Evolutionary conservation across 192 early-diverging fungal genomes (phyloP).

Genomic region (Coemansia sp.): DNA sequence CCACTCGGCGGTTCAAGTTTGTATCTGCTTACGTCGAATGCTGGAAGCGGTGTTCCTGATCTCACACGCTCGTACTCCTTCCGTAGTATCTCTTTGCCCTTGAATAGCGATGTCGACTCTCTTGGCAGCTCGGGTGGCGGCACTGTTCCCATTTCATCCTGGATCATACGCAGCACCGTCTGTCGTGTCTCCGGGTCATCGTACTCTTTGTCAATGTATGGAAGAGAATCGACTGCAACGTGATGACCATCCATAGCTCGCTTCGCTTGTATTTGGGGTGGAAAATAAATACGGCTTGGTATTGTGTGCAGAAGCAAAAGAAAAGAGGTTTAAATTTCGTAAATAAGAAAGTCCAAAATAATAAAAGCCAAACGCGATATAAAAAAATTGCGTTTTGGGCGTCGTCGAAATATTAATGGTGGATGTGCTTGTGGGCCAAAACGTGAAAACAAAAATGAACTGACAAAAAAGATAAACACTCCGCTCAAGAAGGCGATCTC

Average conservation of each 20-base stretch:
- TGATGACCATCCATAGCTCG: neutral
- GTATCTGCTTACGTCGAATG: constrained; percentile 41
- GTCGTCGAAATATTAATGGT: too few species aligned
- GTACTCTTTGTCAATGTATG: constrained; percentile 54
- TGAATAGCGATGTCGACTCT: constrained; percentile 26
- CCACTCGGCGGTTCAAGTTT: constrained; percentile 33
- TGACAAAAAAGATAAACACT: constrained; percentile 5
- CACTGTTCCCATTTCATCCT: constrained; percentile 42
- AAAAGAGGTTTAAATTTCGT: neutral
- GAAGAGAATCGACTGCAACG: constrained; percentile 25
- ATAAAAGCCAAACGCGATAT: neutral
- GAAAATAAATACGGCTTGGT: neutral
- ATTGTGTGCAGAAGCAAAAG: neutral
- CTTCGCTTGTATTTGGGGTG: neutral
- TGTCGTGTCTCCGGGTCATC: constrained; percentile 31
- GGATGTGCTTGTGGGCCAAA: neutral
- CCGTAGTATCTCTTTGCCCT: constrained; percentile 29
- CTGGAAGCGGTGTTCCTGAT: constrained; percentile 18
- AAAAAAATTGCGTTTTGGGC: too few species aligned
- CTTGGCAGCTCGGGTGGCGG: constrained; percentile 37
- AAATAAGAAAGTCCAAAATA: neutral
- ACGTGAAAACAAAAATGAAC: neutral
- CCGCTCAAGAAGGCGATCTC: constrained; percentile 13
- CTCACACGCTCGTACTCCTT: constrained; percentile 51
- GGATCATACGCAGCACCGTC: constrained; percentile 26